These are phyloP conservation scores for Zostera marina DNA, from an alignment of 116 monocot species.

Conservation along the genomic window DNA sequence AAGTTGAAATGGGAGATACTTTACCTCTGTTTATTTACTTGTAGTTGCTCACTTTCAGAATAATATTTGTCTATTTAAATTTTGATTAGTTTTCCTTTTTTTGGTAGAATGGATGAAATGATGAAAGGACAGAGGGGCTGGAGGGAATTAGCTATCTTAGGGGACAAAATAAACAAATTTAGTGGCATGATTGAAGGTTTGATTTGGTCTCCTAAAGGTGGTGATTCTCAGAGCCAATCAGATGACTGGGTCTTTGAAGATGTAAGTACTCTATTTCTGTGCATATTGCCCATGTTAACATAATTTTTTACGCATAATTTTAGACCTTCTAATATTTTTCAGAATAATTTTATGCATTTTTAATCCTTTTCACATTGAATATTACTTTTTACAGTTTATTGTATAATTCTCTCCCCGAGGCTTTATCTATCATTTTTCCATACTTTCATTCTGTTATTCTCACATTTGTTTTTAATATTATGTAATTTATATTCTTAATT, in stretches of 20 bases:
- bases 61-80: too few species aligned
- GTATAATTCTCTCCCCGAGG: not conserved
- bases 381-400: too few species aligned
- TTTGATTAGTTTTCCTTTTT: not conserved
- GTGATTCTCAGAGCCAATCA: conserved; percentile 34
- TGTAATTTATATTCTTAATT: too few species aligned
- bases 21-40: not conserved
- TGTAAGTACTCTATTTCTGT: conserved; percentile 18
- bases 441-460: too few species aligned
- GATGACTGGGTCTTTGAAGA: conserved; percentile 89
- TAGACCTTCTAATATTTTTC: not conserved
- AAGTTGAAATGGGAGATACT: not conserved
- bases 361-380: too few species aligned
- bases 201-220: conserved; percentile 80
- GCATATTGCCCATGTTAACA: not conserved
- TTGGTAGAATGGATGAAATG: conserved; percentile 95
- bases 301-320: not conserved
- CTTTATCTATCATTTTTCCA: too few species aligned
- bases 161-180: conserved; percentile 85
- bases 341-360: too few species aligned
- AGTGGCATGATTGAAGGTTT: conserved; percentile 92
- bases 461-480: too few species aligned
- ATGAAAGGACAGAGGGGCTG: conserved; percentile 92
- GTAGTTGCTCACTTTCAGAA: not conserved
- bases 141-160: conserved; percentile 80